Percentiles rank a stretch among this genome's conserved stretches.
phyloP scores from a whole-genome alignment of 768 basidiomycete genomes.

The Strobilomyces confusus region DNA sequence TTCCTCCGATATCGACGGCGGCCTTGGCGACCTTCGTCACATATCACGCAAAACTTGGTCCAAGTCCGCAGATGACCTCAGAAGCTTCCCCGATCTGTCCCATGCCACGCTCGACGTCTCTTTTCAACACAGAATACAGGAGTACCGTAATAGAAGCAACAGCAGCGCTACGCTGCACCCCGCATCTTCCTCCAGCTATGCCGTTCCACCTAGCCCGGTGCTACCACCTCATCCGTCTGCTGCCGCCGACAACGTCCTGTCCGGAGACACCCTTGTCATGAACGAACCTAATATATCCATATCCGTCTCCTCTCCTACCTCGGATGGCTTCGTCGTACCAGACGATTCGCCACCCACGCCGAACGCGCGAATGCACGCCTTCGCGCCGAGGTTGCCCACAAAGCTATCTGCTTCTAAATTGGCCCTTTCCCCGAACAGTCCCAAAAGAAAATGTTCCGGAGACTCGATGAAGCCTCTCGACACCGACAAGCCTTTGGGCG shows the following conservation, averaged over 20 bases:
- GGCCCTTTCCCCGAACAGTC: conserved; percentile 42
- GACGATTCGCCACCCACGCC: conserved; percentile 39
- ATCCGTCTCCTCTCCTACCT: conserved; percentile 43
- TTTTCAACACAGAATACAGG: conserved; percentile 58
- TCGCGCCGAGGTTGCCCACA: conserved; percentile 67
- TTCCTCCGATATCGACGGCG: conserved; percentile 29
- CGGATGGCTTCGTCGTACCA: conserved; percentile 32
- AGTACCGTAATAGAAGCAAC: conserved; percentile 61
- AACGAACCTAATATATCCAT: conserved; percentile 41
- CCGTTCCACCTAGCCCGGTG: conserved; percentile 27
- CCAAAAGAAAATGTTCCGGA: conserved; percentile 53
- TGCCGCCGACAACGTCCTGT: conserved; percentile 19
- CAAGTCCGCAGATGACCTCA: conserved; percentile 74
- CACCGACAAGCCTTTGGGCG: conserved; percentile 18
- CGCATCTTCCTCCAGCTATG: conserved; percentile 27
- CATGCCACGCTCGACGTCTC: conserved; percentile 40
- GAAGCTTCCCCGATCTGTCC: conserved; percentile 42
- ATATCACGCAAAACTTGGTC: conserved; percentile 77
- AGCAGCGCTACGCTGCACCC: conserved; percentile 51
- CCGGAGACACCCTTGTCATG: conserved; percentile 12
- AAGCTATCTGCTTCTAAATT: conserved; percentile 58
- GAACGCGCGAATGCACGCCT: conserved; percentile 64
- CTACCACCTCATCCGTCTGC: conserved; percentile 43
- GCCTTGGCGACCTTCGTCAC: conserved; percentile 62
- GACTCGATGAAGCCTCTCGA: conserved; percentile 32